phyloP scores from a whole-genome alignment of 31 red algal genomes.

The Endocladia muricata region DNA sequence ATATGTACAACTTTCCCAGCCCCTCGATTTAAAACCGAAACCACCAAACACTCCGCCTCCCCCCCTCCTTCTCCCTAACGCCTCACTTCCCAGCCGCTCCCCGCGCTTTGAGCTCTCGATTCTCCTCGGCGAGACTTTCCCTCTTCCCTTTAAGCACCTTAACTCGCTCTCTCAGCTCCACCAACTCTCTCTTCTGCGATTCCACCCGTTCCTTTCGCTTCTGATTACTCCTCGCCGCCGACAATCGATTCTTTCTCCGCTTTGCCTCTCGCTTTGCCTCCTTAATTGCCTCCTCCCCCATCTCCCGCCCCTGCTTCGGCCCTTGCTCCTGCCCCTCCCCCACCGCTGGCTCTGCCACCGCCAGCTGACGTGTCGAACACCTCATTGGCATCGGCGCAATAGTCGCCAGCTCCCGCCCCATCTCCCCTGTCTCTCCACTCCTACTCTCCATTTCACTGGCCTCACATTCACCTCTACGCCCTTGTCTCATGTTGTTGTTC shows the following conservation, averaged over 20 bases:
- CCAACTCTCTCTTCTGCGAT: background rate
- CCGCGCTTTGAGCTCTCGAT: background rate
- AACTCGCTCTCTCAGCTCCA: background rate
- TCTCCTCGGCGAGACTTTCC: background rate
- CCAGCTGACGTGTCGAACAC: background rate
- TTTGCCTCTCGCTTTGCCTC: background rate
- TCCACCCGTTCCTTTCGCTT: conserved; percentile 2
- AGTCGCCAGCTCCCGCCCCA: too few species aligned
- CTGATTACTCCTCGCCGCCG: conserved; percentile 14
- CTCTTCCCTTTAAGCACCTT: background rate
- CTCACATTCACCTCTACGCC: too few species aligned
- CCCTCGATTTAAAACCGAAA: too few species aligned
- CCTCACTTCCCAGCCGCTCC: background rate
- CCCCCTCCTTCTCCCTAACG: too few species aligned
- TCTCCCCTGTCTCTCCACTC: too few species aligned
- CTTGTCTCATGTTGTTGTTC: too few species aligned
- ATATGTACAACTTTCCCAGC: too few species aligned
- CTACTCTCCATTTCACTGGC: too few species aligned
- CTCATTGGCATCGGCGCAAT: too few species aligned
- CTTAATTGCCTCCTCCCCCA: background rate
- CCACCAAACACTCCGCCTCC: too few species aligned
- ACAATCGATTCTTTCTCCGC: background rate
- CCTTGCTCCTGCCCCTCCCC: background rate
- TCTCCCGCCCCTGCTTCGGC: background rate
- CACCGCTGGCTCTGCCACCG: background rate